Evolutionary conservation across 495 filamentous ascomycete species (phyloP).

Genomic region (Rhypophila decipiens): DNA sequence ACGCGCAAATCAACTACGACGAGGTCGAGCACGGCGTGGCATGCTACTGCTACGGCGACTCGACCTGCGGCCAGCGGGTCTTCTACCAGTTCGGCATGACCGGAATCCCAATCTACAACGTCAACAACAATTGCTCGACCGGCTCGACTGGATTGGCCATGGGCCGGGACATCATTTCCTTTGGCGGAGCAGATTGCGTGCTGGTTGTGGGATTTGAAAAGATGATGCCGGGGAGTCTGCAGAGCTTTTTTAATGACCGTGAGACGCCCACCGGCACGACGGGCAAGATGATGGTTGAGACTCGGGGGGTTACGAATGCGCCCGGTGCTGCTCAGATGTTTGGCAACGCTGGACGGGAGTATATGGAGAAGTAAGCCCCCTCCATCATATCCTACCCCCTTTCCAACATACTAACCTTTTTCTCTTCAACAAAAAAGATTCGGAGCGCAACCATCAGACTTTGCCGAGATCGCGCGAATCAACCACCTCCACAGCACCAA

Average conservation of each 20-base stretch:
- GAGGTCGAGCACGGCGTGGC: constrained; percentile 94
- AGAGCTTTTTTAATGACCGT: constrained; percentile 73
- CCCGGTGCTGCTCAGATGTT: constrained; percentile 91
- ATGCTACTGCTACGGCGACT: constrained; percentile 96
- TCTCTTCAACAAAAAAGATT: constrained; percentile 53
- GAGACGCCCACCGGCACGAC: constrained; percentile 67
- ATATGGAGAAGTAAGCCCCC: constrained; percentile 77
- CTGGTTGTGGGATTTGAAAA: constrained; percentile 96
- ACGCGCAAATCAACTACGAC: constrained; percentile 93
- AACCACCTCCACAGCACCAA: constrained; percentile 86
- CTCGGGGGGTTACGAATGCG: constrained; percentile 69
- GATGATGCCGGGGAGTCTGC: constrained; percentile 87
- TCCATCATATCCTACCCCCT: not conserved
- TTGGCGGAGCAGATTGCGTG: constrained; percentile 77
- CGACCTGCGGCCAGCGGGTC: constrained; percentile 89
- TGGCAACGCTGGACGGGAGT: constrained; percentile 89
- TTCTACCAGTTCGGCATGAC: constrained; percentile 99
- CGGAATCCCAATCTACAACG: constrained; percentile 90
- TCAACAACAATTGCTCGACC: constrained; percentile 98
- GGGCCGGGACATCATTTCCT: constrained; percentile 71
- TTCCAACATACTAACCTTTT: not conserved
- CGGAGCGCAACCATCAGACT: constrained; percentile 79
- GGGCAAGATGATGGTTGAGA: constrained; percentile 72
- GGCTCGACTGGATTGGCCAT: constrained; percentile 83
- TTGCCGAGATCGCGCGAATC: constrained; percentile 90